Conservation (phyloP, 169 alveolate species). For the Blepharisma undulans region DNA sequence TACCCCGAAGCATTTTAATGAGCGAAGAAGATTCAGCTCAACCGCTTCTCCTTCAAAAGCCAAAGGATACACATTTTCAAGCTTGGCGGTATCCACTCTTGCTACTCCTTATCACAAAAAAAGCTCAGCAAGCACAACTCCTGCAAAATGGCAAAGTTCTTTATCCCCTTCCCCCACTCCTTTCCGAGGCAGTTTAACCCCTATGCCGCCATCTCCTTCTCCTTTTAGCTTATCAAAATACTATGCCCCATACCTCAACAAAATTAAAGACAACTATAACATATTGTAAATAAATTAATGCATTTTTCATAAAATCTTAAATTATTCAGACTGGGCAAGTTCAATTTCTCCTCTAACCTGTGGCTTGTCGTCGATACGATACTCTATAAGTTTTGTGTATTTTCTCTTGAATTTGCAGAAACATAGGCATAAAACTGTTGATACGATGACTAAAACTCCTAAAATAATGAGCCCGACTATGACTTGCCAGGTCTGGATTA, state of each 20-base stretch:
- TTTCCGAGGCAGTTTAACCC: background rate
- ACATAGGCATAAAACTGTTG: background rate
- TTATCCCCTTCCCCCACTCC: background rate
- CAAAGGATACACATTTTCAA: background rate
- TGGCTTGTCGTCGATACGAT: background rate
- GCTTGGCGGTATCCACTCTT: background rate
- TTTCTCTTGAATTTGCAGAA: background rate
- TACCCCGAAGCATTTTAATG: background rate
- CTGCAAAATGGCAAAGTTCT: background rate
- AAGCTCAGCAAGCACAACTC: background rate
- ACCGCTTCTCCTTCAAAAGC: background rate
- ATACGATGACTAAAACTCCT: background rate
- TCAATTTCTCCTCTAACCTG: background rate
- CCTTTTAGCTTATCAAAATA: background rate
- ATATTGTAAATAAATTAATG: background rate
- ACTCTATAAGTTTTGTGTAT: background rate
- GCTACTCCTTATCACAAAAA: background rate
- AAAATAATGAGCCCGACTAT: background rate
- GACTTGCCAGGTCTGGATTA: conserved; percentile 26
- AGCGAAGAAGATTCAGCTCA: background rate
- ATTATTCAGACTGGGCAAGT: background rate
- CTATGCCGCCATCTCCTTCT: background rate
- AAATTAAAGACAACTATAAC: background rate
- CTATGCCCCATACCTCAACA: background rate
- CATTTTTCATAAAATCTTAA: background rate